Evolutionary conservation across 1,284 basidiomycete genomes (phyloP).

Genomic region (Phylloporus sp.): DNA sequence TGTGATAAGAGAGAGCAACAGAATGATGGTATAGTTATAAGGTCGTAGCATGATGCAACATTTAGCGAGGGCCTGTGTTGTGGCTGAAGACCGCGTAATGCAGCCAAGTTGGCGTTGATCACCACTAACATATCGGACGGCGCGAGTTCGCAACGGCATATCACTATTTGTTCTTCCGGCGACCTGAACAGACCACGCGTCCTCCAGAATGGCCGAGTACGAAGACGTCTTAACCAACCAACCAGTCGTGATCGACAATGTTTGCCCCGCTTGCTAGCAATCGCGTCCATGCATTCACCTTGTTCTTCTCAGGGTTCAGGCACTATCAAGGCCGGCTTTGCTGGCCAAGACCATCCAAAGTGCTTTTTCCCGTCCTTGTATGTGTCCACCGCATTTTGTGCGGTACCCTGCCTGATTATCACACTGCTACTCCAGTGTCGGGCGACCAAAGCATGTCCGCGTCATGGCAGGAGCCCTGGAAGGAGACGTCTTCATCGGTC

Average conservation of each 20-base stretch:
- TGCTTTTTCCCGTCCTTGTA: constrained; percentile 98
- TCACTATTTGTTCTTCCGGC: not conserved
- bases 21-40: constrained; percentile 13
- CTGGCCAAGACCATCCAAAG: constrained; percentile 96
- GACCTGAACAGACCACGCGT: constrained; percentile 11
- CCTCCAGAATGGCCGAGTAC: constrained; percentile 70
- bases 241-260: constrained; percentile 96
- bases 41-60: constrained; percentile 26
- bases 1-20: constrained; percentile 24
- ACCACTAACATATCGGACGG: constrained; percentile 5
- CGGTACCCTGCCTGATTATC: constrained; percentile 8
- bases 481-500: constrained; percentile 92
- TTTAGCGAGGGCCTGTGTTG: constrained; percentile 6
- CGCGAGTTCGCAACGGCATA: constrained; percentile 11
- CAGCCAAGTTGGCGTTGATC: constrained; percentile 18
- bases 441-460: constrained; percentile 92
- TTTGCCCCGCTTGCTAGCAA: constrained; percentile 45
- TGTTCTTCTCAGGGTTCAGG: constrained; percentile 79
- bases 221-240: constrained; percentile 93
- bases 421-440: constrained; percentile 64
- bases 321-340: constrained; percentile 97
- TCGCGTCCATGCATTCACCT: constrained; percentile 26
- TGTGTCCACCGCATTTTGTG: constrained; percentile 46
- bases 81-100: constrained; percentile 22
- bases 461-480: constrained; percentile 97